Percentiles rank a stretch among this genome's conserved stretches.
phyloP scores from a whole-genome alignment of 2,329 filamentous ascomycete species.

The Rutstroemia sp. region DNA sequence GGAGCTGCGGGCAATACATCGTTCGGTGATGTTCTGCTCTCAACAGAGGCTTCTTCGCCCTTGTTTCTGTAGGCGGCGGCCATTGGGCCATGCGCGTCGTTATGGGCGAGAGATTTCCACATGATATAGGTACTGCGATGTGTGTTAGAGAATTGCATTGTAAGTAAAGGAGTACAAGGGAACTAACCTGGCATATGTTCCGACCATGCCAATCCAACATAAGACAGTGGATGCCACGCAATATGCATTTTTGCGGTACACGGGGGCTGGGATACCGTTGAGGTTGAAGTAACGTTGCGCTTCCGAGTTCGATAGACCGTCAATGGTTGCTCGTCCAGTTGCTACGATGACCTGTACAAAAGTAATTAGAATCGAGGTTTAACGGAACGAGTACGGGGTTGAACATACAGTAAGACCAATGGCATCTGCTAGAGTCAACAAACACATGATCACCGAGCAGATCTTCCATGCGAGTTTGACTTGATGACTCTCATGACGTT shows the following conservation, averaged over 20 bases:
- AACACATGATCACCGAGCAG: constrained; percentile 39
- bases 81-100: constrained; percentile 27
- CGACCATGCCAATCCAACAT: constrained; percentile 43
- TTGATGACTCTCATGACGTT: constrained; percentile 39
- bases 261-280: constrained; percentile 31
- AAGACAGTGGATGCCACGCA: constrained; percentile 45
- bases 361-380: neutral
- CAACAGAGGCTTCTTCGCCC: neutral
- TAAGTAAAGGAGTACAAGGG: neutral
- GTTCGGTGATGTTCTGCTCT: neutral
- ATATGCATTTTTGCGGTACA: constrained; percentile 42
- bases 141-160: neutral
- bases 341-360: constrained; percentile 37
- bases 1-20: neutral
- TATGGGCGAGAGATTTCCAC: constrained; percentile 30
- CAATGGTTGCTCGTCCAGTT: constrained; percentile 37
- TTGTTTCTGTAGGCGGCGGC: constrained; percentile 14
- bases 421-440: constrained; percentile 40
- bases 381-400: neutral
- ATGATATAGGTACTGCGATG: constrained; percentile 29
- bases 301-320: constrained; percentile 29
- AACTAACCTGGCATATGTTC: constrained; percentile 38
- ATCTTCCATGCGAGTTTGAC: constrained; percentile 48
- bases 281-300: constrained; percentile 27
- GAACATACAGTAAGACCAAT: constrained; percentile 37